phyloP scores from a whole-genome alignment of 306 rosid species.

The Glycine soja region DNA sequence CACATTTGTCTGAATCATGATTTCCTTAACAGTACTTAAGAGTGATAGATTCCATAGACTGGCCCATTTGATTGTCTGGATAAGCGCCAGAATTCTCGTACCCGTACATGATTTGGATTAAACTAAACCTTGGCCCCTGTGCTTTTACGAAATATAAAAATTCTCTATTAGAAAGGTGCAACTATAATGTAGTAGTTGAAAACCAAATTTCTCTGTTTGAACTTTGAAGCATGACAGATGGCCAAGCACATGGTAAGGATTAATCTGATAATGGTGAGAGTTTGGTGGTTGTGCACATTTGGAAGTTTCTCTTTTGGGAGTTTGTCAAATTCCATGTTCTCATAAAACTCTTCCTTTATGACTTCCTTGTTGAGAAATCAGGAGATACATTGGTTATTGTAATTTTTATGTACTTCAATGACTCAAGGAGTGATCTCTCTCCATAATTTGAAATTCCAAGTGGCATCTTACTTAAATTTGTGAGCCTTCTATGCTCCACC shows the following conservation, averaged over 20 bases:
- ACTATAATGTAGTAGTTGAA: slow-evolving; percentile 31
- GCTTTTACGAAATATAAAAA: slow-evolving; percentile 7
- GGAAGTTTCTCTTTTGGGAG: slow-evolving; percentile 40
- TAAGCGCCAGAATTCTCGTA: slow-evolving; percentile 38
- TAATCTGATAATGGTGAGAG: neutral
- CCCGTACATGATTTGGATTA: slow-evolving; percentile 23
- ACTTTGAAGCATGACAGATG: slow-evolving; percentile 11
- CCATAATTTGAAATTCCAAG: slow-evolving; percentile 12
- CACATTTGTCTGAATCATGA: slow-evolving; percentile 52
- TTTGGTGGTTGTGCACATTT: slow-evolving; percentile 22
- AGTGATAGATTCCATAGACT: slow-evolving; percentile 35
- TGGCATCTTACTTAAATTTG: slow-evolving; percentile 16
- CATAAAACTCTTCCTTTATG: neutral
- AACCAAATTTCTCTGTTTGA: neutral
- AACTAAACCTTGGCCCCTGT: slow-evolving; percentile 5
- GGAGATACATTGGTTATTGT: slow-evolving; percentile 4
- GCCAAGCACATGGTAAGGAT: slow-evolving; percentile 41
- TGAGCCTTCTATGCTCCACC: slow-evolving; percentile 24
- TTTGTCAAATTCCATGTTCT: slow-evolving; percentile 22
- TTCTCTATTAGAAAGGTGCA: neutral
- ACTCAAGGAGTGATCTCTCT: neutral
- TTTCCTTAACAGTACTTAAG: slow-evolving; percentile 46
- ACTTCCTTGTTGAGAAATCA: neutral
- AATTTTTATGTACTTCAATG: slow-evolving; percentile 15
- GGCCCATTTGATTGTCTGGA: slow-evolving; percentile 35